Evolutionary conservation across 2,329 filamentous ascomycete species (phyloP), one percentile per base, ranked within the genome.

Genomic region (Paraphaeosphaeria minitans): DNA sequence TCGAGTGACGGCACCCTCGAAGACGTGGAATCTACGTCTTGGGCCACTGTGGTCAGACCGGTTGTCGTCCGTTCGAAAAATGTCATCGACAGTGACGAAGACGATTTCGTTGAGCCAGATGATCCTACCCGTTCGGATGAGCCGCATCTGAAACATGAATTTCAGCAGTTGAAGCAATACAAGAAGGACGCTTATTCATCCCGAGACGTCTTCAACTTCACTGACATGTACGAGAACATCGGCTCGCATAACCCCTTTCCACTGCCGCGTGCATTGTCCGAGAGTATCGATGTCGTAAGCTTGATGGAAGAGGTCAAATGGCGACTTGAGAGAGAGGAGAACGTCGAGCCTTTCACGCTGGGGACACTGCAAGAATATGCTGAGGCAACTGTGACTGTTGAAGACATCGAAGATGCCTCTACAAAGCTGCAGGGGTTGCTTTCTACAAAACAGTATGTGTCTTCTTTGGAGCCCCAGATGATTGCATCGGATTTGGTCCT

Each of bases 361-460:
- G 61, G 65, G 24, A 72, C 71, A 22, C 31, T 73, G 71, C 72
- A 64, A 43, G 73, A 76, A 12, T 58, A 64, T 46, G 57, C 64
- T 4, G 56, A 57, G 19, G 41, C 45, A 21, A 45, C 53, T 1
- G 47, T 75, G 1, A 46, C 59, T 12, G 67, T 76, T 4, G 29
- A 60, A 7, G 73, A 77, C 43, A 56, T 77, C 39, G 75, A 76
- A 37, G 65, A 70, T 24, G 68, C 68, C 1, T 75, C 73, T 4
- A 55, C 58, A 1, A 58, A 58, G 7, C 41, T 77, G 2, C 55
- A 68, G 21, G 57, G 66, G 3, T 53, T 76, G 2, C 57, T 68
- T 12, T 37, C 46, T 7, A 29, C 33, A 12, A 55, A 55, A 33
- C 22, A 29, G 13, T 27, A 56, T 41, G 14, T 47, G 14, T 29